Conservation (phyloP, 2,329 filamentous ascomycete genomes). For the Exophiala alcalophila region DNA sequence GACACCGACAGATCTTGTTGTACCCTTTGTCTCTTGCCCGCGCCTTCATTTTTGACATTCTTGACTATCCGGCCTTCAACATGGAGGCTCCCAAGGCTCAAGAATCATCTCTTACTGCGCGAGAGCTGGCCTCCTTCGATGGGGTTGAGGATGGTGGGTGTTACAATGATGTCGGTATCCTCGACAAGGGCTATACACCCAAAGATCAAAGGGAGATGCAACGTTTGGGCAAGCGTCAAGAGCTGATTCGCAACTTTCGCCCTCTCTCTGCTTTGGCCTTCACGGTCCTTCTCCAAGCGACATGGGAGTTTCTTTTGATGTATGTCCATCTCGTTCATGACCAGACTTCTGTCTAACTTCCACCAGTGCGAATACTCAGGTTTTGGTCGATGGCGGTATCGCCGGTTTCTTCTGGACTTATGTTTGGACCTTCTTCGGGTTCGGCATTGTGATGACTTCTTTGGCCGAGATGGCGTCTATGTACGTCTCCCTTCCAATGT, state of each 20-base stretch:
- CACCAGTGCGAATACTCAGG: slow-evolving; percentile 14
- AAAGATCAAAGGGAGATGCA: slow-evolving; percentile 42
- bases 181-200: slow-evolving; percentile 16
- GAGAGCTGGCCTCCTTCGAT: slow-evolving; percentile 13
- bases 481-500: slow-evolving; percentile 1
- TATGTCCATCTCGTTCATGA: background rate
- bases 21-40: background rate
- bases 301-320: slow-evolving; percentile 37
- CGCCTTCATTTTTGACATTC: background rate
- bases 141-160: slow-evolving; percentile 9
- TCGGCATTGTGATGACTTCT: slow-evolving; percentile 58
- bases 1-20: background rate
- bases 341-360: slow-evolving; percentile 4
- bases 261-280: slow-evolving; percentile 39
- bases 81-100: slow-evolving; percentile 6
- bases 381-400: slow-evolving; percentile 22
- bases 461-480: slow-evolving; percentile 63
- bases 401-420: slow-evolving; percentile 34
- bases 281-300: slow-evolving; percentile 37
- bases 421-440: slow-evolving; percentile 58
- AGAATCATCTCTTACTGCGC: slow-evolving; percentile 5
- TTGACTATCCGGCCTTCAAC: background rate
- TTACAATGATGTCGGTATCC: slow-evolving; percentile 18
- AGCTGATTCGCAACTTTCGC: slow-evolving; percentile 41
- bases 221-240: slow-evolving; percentile 51